Conservation (phyloP, 208 protist species). For the Plasmodiophora brassicae region DNA sequence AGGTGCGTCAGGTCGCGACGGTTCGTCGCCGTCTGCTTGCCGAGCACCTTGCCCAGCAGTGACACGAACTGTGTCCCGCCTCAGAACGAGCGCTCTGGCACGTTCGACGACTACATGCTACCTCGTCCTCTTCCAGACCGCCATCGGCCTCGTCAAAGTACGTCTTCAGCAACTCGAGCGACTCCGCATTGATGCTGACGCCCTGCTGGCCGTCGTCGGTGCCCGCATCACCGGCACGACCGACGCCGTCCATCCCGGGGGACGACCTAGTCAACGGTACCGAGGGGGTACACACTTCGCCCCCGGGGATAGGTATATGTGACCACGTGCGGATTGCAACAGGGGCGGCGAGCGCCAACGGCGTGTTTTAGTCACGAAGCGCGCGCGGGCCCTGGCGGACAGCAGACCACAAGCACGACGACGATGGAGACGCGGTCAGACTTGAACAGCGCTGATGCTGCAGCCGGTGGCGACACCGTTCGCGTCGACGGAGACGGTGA, state of each 20-base stretch:
- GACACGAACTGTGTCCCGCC: conserved; percentile 1
- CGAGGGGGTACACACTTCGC: too few species aligned
- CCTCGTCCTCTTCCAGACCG: not conserved
- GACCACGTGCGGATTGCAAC: too few species aligned
- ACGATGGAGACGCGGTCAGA: too few species aligned
- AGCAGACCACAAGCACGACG: too few species aligned
- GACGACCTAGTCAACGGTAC: too few species aligned
- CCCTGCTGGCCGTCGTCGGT: not conserved
- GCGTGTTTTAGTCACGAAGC: too few species aligned
- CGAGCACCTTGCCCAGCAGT: not conserved
- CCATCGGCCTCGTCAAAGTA: not conserved
- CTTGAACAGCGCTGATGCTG: too few species aligned
- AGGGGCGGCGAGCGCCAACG: too few species aligned
- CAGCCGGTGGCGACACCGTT: not conserved
- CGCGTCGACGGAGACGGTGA: not conserved
- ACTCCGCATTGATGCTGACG: not conserved
- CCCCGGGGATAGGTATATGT: too few species aligned
- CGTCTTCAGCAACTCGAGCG: not conserved
- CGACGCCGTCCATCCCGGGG: too few species aligned
- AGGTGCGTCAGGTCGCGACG: conserved; percentile 11
- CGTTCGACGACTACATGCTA: not conserved
- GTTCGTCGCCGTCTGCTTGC: not conserved
- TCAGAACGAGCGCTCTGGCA: not conserved
- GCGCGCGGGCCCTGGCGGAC: too few species aligned
- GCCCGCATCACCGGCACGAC: too few species aligned